Percentiles rank a stretch among this genome's conserved stretches.
These are phyloP conservation scores for Boletus tomentosulus DNA, from an alignment of 768 basidiomycete genomes.

Conservation along the genomic window DNA sequence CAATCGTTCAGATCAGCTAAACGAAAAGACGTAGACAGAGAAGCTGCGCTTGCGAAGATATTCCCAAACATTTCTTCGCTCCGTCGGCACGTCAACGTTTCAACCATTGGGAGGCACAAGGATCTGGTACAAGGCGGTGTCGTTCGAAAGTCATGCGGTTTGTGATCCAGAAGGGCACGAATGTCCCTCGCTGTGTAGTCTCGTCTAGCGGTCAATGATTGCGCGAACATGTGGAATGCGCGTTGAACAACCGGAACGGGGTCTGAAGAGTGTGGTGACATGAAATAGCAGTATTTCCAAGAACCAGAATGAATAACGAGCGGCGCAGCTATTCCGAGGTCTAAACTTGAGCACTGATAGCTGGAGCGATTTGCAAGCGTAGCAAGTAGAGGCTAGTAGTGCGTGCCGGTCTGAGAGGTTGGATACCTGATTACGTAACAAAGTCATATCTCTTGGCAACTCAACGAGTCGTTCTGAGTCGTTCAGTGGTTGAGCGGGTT, in stretches of 20 bases:
- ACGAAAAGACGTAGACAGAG: neutral
- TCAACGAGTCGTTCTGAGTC: too few relatives aligned
- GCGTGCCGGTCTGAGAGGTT: neutral
- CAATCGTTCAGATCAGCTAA: neutral
- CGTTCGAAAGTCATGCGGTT: slow-evolving; percentile 14
- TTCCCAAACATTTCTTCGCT: slow-evolving; percentile 1
- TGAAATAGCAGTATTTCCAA: slow-evolving; percentile 15
- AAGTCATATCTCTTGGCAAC: too few relatives aligned
- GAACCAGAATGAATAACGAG: slow-evolving; percentile 8
- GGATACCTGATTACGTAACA: slow-evolving; percentile 14
- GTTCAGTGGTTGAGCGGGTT: neutral
- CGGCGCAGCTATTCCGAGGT: slow-evolving; percentile 9
- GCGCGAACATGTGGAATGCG: slow-evolving; percentile 33
- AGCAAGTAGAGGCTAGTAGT: neutral
- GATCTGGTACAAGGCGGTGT: slow-evolving; percentile 17
- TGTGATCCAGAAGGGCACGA: slow-evolving; percentile 22
- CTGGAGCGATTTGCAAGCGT: slow-evolving; percentile 1
- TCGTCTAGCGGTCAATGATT: slow-evolving; percentile 24
- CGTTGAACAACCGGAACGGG: slow-evolving; percentile 29
- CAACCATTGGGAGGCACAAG: slow-evolving; percentile 3
- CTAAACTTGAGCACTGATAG: neutral
- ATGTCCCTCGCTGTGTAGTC: slow-evolving; percentile 23
- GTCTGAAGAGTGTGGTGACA: slow-evolving; percentile 22
- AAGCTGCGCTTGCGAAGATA: slow-evolving; percentile 3
- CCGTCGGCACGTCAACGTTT: neutral